Percentiles rank a stretch among this genome's conserved stretches.
phyloP scores from a whole-genome alignment of 208 protist genomes.

The Leptomonas pyrrhocoris region DNA sequence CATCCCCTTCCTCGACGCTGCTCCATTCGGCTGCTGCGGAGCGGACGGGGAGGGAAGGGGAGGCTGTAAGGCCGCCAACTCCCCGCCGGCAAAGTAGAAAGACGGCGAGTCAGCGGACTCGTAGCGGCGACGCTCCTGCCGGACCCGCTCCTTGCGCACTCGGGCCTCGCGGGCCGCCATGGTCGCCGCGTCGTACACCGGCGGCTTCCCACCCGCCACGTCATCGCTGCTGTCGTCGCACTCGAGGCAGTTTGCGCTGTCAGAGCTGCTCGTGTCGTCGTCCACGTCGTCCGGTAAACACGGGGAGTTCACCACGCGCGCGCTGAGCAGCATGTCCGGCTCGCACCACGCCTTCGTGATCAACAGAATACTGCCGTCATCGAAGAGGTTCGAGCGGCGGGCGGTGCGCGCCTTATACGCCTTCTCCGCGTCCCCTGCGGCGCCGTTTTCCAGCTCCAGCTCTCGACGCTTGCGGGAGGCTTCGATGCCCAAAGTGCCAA shows the following conservation, averaged over 20 bases:
- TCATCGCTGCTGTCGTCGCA: constrained; percentile 15
- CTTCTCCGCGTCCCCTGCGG: constrained; percentile 30
- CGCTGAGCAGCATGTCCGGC: constrained; percentile 25
- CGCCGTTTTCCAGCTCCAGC: constrained; percentile 30
- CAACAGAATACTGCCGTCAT: constrained; percentile 15
- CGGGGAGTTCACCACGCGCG: constrained; percentile 31
- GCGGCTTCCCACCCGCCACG: neutral
- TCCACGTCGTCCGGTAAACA: constrained; percentile 14
- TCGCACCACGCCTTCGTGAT: constrained; percentile 51
- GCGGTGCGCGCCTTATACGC: constrained; percentile 33
- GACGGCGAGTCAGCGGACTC: constrained; percentile 16
- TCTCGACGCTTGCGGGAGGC: constrained; percentile 29
- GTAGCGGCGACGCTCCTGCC: constrained; percentile 9
- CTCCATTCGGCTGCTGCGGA: too few relatives aligned
- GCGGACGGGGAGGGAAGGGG: neutral
- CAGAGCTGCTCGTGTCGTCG: constrained; percentile 1
- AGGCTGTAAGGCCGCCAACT: constrained; percentile 8
- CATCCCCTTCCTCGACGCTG: too few relatives aligned
- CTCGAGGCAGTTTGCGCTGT: constrained; percentile 13
- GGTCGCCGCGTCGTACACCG: constrained; percentile 6
- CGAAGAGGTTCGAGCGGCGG: neutral
- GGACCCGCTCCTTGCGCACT: constrained; percentile 1
- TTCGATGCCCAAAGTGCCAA: constrained; percentile 40
- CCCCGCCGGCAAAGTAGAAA: constrained; percentile 20
- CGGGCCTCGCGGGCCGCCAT: constrained; percentile 17